phyloP scores from a whole-genome alignment of 768 basidiomycete species.

The Symmetrospora coprosmae region DNA sequence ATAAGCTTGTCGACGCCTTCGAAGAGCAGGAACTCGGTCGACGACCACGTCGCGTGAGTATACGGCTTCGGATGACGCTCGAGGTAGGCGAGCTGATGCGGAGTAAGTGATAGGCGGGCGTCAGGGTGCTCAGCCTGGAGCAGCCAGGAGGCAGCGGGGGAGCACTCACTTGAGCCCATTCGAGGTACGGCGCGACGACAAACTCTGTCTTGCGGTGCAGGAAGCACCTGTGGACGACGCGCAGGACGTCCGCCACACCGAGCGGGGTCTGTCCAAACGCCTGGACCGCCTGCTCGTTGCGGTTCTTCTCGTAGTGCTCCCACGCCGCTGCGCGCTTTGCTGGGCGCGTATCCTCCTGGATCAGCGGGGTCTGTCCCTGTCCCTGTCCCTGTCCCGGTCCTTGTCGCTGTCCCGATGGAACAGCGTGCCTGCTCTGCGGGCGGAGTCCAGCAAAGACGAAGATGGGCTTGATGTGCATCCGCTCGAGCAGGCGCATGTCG shows the following conservation, averaged over 20 bases:
- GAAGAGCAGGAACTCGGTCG: slow-evolving; percentile 78
- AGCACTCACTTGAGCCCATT: slow-evolving; percentile 77
- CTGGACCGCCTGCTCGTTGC: slow-evolving; percentile 74
- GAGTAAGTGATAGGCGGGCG: not conserved
- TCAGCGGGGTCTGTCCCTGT: slow-evolving; percentile 24
- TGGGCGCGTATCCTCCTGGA: slow-evolving; percentile 46
- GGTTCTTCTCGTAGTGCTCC: slow-evolving; percentile 80
- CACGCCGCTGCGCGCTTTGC: slow-evolving; percentile 68
- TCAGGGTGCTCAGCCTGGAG: not conserved
- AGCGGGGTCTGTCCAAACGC: slow-evolving; percentile 45
- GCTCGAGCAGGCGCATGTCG: slow-evolving; percentile 79
- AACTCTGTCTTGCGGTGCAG: slow-evolving; percentile 91
- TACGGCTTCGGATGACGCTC: slow-evolving; percentile 84
- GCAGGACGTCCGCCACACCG: slow-evolving; percentile 56
- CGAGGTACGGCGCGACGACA: slow-evolving; percentile 83
- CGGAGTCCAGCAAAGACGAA: slow-evolving; percentile 87
- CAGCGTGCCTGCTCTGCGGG: slow-evolving; percentile 59
- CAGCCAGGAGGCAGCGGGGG: not conserved
- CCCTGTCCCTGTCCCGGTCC: slow-evolving; percentile 31
- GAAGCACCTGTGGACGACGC: slow-evolving; percentile 79
- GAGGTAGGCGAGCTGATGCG: slow-evolving; percentile 90
- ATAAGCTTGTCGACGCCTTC: slow-evolving; percentile 77
- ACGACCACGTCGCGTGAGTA: slow-evolving; percentile 82
- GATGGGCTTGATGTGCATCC: slow-evolving; percentile 88
- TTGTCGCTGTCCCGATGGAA: slow-evolving; percentile 43